Base-by-base conservation (phyloP, 495 filamentous ascomycete genomes). In the Pyronema omphalodes region DNA sequence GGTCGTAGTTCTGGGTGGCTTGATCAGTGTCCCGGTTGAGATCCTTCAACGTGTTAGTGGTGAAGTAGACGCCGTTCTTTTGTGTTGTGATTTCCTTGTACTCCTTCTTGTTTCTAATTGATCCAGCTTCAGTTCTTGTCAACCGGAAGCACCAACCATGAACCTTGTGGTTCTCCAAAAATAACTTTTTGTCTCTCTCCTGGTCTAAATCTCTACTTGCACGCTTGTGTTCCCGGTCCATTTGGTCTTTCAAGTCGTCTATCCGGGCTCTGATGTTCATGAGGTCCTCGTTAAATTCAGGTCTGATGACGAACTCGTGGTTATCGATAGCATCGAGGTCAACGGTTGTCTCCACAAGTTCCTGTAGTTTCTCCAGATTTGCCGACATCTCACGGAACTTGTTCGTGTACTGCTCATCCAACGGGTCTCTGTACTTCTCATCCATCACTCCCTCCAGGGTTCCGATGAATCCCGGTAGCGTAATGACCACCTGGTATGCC, bases 61-160 rank as follows among this genome's bases (percentile, higher is more conserved):
- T 95, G 71, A 99, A 99, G 70, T 88, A 96, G 47, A 96, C 93
- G 37, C 91, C 91, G 67, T 94, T 96, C 73, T 96, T 99, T 72
- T 96, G 93, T 6, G 91, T 99, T 12, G 88, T 93, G 67, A 86
- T 93, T 70, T 99, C 91, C 63, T 87, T 83, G 63, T 95, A 99
- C 43, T 80, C 74, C 56, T 75, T 77, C 61, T 93, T 91, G 67
- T 88, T 88, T 48, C 91, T 82, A 60, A 99, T 99, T 62, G 85
- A 91, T 29, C 82, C 79, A 3, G 91, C 85, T 69, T 99, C 91
- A 9, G 79, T 89, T 53, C 91, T 74, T 11, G 91, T 96, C 15
- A 99, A 71, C 41, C 91, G 79, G 73, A 99, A 91, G 70, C 89
- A 95, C 86, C 87, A 95, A 18, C 93, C 93, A 60, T 99, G 87